phyloP scores from a whole-genome alignment of 129 eudicot species.

The Escallonia rubra region DNA sequence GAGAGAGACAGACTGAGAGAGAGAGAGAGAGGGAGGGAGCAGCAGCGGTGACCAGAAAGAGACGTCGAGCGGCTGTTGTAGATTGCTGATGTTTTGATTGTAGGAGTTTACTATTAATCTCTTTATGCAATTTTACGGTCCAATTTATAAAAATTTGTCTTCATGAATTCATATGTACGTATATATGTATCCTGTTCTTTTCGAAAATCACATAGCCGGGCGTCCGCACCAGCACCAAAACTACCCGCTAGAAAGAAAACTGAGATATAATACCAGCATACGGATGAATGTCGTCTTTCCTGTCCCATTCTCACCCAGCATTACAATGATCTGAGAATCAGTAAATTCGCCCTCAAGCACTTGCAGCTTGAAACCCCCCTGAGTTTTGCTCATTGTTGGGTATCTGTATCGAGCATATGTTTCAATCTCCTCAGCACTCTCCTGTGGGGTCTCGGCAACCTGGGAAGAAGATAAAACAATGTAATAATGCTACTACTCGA shows the following conservation, averaged over 20 bases:
- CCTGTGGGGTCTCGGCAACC: conserved; percentile 74
- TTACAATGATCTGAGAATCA: conserved; percentile 65
- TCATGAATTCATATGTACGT: too few species aligned
- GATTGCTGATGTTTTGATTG: too few species aligned
- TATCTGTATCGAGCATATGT: conserved; percentile 57
- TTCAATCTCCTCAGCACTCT: conserved; percentile 55
- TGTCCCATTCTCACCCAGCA: conserved; percentile 77
- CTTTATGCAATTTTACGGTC: too few species aligned
- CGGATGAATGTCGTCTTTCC: conserved; percentile 67
- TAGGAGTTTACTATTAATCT: too few species aligned
- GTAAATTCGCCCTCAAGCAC: conserved; percentile 63
- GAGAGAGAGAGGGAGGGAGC: too few species aligned
- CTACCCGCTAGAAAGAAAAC: not conserved
- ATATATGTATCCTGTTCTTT: not conserved
- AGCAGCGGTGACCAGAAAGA: too few species aligned
- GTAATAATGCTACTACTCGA: not conserved
- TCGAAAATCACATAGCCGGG: not conserved
- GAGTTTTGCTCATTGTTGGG: conserved; percentile 63
- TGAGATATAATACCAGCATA: conserved; percentile 44
- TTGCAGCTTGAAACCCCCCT: conserved; percentile 53
- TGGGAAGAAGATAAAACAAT: not conserved
- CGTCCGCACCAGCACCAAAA: not conserved
- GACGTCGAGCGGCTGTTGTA: too few species aligned
- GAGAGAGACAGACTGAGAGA: too few species aligned
- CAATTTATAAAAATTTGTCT: too few species aligned